Base-by-base conservation (phyloP, 331 rosid genomes). In the Cydonia oblonga region DNA sequence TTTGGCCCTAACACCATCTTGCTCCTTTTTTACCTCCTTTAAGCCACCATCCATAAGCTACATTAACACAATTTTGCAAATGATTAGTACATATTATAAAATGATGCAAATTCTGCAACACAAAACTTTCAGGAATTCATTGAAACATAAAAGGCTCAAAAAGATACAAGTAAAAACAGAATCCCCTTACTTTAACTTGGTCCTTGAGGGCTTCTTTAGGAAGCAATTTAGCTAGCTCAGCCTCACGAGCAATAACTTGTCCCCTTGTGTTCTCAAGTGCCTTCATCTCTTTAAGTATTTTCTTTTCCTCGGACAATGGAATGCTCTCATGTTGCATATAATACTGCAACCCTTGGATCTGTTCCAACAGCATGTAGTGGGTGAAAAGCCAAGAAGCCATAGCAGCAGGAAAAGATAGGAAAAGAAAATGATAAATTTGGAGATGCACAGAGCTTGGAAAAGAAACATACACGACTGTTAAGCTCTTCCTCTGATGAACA, bases 401-500 rank as follows among this genome's bases (percentile, higher is more conserved):
- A 12, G 46, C 15, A 40, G 46, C 0, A 40, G 46, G 15, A 40
- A 40, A 40, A 40, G 77, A 42, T 13, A 79, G 25, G 3, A 12
- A 32, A 32, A 59, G 78, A 63, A 79, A 71, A 30, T 40, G 75
- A 68, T 5, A 32, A 76, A 76, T 64, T 52, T 58, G 70, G 68
- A 13, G 66, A 54, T 51, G 68, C 13, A 83, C 6, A 82, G 61
- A 78, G 77, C 66, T 59, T 30, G 61, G 46, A 76, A 18, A 18
- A 5, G 2, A 18, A 79, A 69, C 89, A 69, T 85, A 93, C 98
- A 18, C 80, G 11, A 40, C 76, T 76, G 26, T 93, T 87, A 38
- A 93, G 97, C 84, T 93, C 98, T 77, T 81, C 91, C 89, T 91
- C 98, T 14, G 98, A 91, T 73, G 96, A 89, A 76, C 96, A 91